A percentile compares a stretch with the other conserved stretches of the same genome.
These are phyloP conservation scores for Dipteronia sinensis DNA, from an alignment of 345 rosid species.

Conservation along the genomic window DNA sequence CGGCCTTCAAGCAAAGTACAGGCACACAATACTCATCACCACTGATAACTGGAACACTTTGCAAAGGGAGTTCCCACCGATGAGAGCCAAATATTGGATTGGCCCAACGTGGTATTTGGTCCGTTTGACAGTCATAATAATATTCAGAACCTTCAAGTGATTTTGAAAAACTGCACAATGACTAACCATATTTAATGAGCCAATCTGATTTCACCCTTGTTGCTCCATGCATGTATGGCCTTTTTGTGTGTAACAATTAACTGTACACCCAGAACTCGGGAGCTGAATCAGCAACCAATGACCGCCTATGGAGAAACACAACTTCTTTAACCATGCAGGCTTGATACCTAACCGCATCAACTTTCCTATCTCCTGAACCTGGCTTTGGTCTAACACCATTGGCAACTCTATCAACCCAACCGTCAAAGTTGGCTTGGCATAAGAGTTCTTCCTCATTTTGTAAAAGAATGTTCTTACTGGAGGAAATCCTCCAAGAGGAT, in stretches of 20 bases:
- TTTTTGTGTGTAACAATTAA: constrained; percentile 65
- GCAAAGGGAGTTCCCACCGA: constrained; percentile 73
- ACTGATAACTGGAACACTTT: constrained; percentile 35
- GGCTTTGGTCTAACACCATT: constrained; percentile 44
- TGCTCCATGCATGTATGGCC: constrained; percentile 87
- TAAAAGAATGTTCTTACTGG: constrained; percentile 49
- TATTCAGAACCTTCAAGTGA: constrained; percentile 65
- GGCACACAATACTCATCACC: constrained; percentile 40
- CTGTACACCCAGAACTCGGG: constrained; percentile 86
- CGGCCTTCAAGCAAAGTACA: constrained; percentile 79
- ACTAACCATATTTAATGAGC: constrained; percentile 64
- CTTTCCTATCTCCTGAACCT: constrained; percentile 43
- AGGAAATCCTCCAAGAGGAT: constrained; percentile 58
- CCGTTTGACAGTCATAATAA: constrained; percentile 27
- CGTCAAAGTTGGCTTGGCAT: constrained; percentile 80
- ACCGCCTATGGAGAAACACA: constrained; percentile 76
- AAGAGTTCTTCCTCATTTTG: constrained; percentile 71
- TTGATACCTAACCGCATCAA: constrained; percentile 55
- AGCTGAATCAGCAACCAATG: constrained; percentile 62
- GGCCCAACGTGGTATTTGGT: constrained; percentile 59
- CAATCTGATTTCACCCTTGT: constrained; percentile 75
- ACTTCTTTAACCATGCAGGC: constrained; percentile 71
- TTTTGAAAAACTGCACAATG: constrained; percentile 60
- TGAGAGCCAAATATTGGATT: constrained; percentile 67
- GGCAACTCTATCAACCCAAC: constrained; percentile 95